Evolutionary conservation across 305 asterid species (phyloP), one percentile per base, ranked within the genome.

Genomic region (Solanum hybrid): DNA sequence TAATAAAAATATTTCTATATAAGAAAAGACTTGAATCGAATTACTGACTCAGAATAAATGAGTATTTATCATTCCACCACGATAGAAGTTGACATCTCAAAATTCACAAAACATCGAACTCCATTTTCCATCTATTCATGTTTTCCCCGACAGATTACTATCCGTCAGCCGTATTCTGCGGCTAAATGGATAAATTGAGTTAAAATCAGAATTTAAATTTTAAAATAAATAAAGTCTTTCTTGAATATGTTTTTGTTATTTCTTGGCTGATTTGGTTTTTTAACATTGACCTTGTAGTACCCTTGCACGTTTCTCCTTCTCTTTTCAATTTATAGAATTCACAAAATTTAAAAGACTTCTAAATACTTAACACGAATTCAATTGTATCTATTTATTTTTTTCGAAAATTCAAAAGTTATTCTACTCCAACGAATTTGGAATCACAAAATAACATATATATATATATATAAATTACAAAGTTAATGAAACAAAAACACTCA

Each of bases 1-100:
- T 29, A 29, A 29, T 29, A 29, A 29, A 1, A 29, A 29, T 29
- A 29, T 29, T 29, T 29, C 29, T 29, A 29, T 29, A 29, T 10
- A 13, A 42, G 15, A 6, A 51, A 6, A 51, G 29, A 29, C 29
- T 29, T 29, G 29, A 29, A 29, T 29, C 29, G 29, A 29, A 29
- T 29, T 29, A 29, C 29, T 29, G 29, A 29, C 29, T 29, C 29
- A 1, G 29, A 29, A 29, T 29, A 29, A 29, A 29, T 29, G 2
- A 29, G 29, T 29, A 51, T 0, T 0, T 51, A 15, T 1, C 0
- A 15, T 15, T 51, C 0, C 4, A 6, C 0, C 0, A 51, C 3
- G n/a, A 17, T 17, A 7, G 0, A 1, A 31, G 0, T 10, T 34
- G 2, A 9, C 2, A 8, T 34, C 2, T 34, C 27, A 76, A 0